Conservation (phyloP, 2,329 filamentous ascomycete species). For the Bipolaris gigantea region DNA sequence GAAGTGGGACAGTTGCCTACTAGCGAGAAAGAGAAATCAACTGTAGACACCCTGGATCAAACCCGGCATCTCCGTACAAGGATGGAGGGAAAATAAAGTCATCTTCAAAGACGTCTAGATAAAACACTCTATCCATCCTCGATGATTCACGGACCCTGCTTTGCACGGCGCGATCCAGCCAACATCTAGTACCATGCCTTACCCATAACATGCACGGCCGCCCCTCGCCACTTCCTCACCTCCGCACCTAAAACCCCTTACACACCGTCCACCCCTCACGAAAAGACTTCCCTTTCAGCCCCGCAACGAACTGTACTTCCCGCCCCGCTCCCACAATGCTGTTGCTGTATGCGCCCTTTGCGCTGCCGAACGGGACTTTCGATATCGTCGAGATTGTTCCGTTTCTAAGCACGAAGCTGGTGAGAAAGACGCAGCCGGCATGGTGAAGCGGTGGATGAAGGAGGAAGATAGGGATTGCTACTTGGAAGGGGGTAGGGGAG, state of each 20-base stretch:
- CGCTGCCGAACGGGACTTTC: conserved; percentile 31
- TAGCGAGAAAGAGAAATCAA: neutral
- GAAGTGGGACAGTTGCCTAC: neutral
- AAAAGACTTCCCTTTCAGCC: conserved; percentile 22
- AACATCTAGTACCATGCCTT: conserved; percentile 42
- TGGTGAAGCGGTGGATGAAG: too few species aligned
- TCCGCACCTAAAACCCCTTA: conserved; percentile 29
- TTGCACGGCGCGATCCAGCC: neutral
- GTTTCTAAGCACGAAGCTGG: conserved; percentile 43
- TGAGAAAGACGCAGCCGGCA: conserved; percentile 45
- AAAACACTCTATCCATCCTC: neutral
- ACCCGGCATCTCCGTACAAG: too few species aligned
- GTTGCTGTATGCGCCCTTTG: conserved; percentile 37
- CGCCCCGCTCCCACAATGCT: conserved; percentile 29
- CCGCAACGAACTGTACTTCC: conserved; percentile 41
- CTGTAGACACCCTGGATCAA: neutral
- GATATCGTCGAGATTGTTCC: conserved; percentile 40
- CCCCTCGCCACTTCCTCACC: conserved; percentile 34
- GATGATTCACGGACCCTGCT: neutral
- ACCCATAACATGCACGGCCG: conserved; percentile 46
- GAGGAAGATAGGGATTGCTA: too few species aligned
- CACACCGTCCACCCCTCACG: conserved; percentile 46
- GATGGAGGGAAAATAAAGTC: too few species aligned
- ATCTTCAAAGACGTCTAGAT: neutral
- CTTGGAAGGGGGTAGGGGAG: too few species aligned